These are phyloP conservation scores for Castanea crenata DNA, from an alignment of 306 rosid species.

Conservation along the genomic window DNA sequence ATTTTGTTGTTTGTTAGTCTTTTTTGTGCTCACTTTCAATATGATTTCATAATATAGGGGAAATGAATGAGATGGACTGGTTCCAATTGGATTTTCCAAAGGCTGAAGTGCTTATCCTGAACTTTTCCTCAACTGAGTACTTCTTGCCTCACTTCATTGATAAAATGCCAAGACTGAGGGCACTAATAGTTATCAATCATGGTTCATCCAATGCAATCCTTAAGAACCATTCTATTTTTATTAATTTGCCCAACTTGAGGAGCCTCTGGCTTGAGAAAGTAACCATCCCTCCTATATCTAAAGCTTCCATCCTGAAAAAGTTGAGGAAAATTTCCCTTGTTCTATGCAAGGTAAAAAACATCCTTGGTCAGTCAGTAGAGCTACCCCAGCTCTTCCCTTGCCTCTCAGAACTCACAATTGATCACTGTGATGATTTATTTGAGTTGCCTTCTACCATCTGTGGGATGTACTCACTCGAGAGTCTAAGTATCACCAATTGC, in stretches of 20 bases:
- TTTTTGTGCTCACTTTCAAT: slow-evolving; percentile 10
- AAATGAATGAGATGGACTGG: slow-evolving; percentile 86
- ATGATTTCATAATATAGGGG: slow-evolving; percentile 47
- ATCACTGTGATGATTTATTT: slow-evolving; percentile 71
- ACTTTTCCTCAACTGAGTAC: slow-evolving; percentile 64
- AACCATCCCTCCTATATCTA: slow-evolving; percentile 48
- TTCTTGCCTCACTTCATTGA: slow-evolving; percentile 68
- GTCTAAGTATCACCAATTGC: slow-evolving; percentile 75
- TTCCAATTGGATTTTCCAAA: slow-evolving; percentile 62
- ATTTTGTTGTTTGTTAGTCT: neutral
- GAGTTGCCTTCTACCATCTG: slow-evolving; percentile 69
- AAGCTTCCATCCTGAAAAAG: slow-evolving; percentile 23
- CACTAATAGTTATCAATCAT: slow-evolving; percentile 58
- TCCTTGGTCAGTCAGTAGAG: slow-evolving; percentile 41
- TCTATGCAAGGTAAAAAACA: slow-evolving; percentile 52
- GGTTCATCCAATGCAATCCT: slow-evolving; percentile 56
- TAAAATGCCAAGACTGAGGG: slow-evolving; percentile 80
- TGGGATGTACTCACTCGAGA: slow-evolving; percentile 42
- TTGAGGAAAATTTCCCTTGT: slow-evolving; percentile 61
- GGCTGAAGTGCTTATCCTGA: slow-evolving; percentile 76
- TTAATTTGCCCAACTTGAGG: slow-evolving; percentile 43
- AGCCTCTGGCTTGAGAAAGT: slow-evolving; percentile 93
- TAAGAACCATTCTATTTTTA: slow-evolving; percentile 44
- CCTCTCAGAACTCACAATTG: slow-evolving; percentile 66
- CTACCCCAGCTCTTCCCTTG: slow-evolving; percentile 49